Evolutionary conservation across 139 green algal genomes (phyloP), one percentile per base, ranked within the genome.

Genomic region (Chlorella sp.): DNA sequence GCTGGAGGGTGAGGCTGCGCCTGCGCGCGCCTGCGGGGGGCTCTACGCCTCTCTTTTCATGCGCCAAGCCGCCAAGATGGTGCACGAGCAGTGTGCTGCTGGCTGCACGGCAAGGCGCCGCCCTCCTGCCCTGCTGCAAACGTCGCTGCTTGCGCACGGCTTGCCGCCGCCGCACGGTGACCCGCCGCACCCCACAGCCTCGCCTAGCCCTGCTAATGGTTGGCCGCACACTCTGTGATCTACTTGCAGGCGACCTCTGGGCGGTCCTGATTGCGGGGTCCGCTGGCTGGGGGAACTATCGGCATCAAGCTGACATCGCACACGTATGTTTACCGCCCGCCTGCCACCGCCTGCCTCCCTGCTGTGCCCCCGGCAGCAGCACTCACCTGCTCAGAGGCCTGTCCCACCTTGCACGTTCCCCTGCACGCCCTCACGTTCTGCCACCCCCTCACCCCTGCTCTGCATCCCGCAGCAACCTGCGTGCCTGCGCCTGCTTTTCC

Each of bases 231-330:
- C 39, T 7, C 39, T 83, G 77, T 39, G 24, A 16, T n/a, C 53
- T 40, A 0, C 48, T 40, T 86, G 53, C 95, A 97, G 93, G 92
- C 4, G 88, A 95, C 9, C 68, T 92, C 39, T 99, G 97, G 97
- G 97, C 98, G 0, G 88, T 99, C 2, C 86, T 99, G 3, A 93
- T 99, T 37, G 97, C 97, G 4, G 97, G 97, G 22, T 97, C 94
- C 15, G 66, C 86, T 0, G 96, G 96, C 24, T 98, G 91, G 84
- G 94, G 95, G 64, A 99, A 99, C 89, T 99, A 99, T 89, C 91
- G 97, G 12, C 97, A 99, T 90, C 96, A 98, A 71, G 93, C 96
- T 3, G 96, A 98, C 39, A 96, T 98, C 0, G 94, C 85, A 39
- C 95, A 97, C 34, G 94, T 93, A 40, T 22, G 87, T 36, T 1